Percentiles rank a stretch among this genome's conserved stretches.
phyloP scores from a whole-genome alignment of 441 rosid species.

The Breynia disticha region DNA sequence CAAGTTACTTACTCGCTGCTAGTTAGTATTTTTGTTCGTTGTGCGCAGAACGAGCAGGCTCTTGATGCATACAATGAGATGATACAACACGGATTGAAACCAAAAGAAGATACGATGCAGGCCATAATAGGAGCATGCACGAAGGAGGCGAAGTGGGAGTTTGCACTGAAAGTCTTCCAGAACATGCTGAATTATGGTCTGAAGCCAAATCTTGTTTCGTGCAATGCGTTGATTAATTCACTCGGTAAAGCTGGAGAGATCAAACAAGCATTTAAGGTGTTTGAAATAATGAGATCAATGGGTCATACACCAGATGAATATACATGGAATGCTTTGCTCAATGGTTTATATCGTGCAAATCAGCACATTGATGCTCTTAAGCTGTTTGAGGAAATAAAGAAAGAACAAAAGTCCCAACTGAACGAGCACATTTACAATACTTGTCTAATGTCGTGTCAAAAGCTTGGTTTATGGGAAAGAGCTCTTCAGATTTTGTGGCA shows the following conservation, averaged over 20 bases:
- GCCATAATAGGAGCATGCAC: conserved; percentile 48
- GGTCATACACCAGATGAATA: conserved; percentile 53
- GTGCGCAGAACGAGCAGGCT: conserved; percentile 51
- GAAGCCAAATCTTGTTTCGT: conserved; percentile 52
- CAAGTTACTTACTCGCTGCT: conserved; percentile 50
- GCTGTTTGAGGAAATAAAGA: conserved; percentile 40
- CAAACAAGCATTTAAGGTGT: conserved; percentile 48
- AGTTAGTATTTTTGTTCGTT: conserved; percentile 58
- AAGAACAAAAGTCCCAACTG: conserved; percentile 23
- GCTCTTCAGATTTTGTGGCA: conserved; percentile 74
- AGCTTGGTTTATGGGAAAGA: conserved; percentile 68
- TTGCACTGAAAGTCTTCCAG: conserved; percentile 46
- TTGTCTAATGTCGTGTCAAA: conserved; percentile 65
- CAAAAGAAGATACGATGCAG: conserved; percentile 47
- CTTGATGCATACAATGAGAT: conserved; percentile 66
- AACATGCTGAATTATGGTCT: conserved; percentile 36
- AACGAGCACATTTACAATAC: conserved; percentile 49
- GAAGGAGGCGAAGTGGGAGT: conserved; percentile 54
- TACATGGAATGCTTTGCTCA: conserved; percentile 70
- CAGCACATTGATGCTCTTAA: conserved; percentile 37
- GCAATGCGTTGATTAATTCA: conserved; percentile 65
- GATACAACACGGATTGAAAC: conserved; percentile 36
- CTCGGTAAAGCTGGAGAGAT: conserved; percentile 63
- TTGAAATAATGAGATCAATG: conserved; percentile 25
- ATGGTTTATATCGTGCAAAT: conserved; percentile 45